These are phyloP conservation scores for Teratosphaeria zuluensis DNA, from an alignment of 2,329 filamentous ascomycete genomes.

Conservation along the genomic window DNA sequence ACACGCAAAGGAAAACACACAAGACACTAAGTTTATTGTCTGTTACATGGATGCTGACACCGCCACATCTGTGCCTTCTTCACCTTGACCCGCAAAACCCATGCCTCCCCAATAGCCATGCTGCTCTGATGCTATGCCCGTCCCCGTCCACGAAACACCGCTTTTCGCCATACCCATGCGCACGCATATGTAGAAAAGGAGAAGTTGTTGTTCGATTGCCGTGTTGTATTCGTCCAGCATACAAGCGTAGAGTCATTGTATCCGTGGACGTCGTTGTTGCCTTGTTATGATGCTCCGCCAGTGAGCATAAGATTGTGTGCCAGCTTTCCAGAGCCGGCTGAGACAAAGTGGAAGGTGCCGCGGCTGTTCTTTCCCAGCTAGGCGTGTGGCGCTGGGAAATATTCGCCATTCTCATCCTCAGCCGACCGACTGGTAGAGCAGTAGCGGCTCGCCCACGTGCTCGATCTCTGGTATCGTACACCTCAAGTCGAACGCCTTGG, in stretches of 20 bases:
- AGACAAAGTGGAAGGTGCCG: neutral
- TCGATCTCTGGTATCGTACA: constrained; percentile 99
- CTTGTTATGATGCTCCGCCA: neutral
- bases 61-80: neutral
- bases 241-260: neutral
- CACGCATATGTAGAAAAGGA: neutral
- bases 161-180: neutral
- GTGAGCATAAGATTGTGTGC: neutral
- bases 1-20: neutral
- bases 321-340: neutral
- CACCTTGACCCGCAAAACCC: neutral
- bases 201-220: neutral
- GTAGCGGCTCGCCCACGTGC: constrained; percentile 88
- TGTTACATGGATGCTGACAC: neutral
- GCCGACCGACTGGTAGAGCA: constrained; percentile 60
- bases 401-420: constrained; percentile 2
- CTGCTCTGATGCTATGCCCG: neutral
- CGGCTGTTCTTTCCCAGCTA: neutral
- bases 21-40: neutral
- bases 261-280: neutral
- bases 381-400: neutral
- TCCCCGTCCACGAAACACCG: neutral
- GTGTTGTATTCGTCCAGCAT: neutral
- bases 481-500: constrained; percentile 96
- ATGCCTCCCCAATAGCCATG: neutral